Conservation (phyloP, 257 asterid genomes). For the Voacanga thouarsii region DNA sequence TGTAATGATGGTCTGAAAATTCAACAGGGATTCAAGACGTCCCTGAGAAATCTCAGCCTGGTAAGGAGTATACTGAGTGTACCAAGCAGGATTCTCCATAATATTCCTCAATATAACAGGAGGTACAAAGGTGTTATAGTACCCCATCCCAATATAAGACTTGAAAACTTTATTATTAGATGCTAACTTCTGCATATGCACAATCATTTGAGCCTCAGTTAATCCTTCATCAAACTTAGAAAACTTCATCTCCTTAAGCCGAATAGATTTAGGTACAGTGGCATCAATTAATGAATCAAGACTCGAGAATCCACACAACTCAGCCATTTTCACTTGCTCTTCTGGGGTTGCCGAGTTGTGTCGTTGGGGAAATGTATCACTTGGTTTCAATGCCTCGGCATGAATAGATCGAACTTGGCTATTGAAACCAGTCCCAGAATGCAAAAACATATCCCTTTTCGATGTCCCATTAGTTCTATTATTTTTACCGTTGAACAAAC, state of each 20-base stretch:
- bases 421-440: constrained; percentile 26
- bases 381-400: constrained; percentile 67
- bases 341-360: constrained; percentile 95
- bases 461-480: constrained; percentile 5
- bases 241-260: constrained; percentile 58
- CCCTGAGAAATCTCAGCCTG: constrained; percentile 99
- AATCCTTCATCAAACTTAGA: constrained; percentile 70
- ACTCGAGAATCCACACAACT: constrained; percentile 52
- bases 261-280: constrained; percentile 89
- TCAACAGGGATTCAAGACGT: constrained; percentile 82
- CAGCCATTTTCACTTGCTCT: constrained; percentile 80
- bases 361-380: constrained; percentile 80
- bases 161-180: constrained; percentile 71
- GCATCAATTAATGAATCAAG: constrained; percentile 77
- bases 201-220: constrained; percentile 88
- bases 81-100: constrained; percentile 98
- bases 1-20: constrained; percentile 82
- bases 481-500: constrained; percentile 33
- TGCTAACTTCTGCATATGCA: constrained; percentile 72
- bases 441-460: constrained; percentile 16
- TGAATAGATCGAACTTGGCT: constrained; percentile 56
- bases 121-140: constrained; percentile 78
- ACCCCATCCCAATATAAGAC: constrained; percentile 95
- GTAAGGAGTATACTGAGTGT: constrained; percentile 96
- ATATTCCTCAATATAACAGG: constrained; percentile 89